Evolutionary conservation across 2,329 filamentous ascomycete species (phyloP).

Genomic region (Grosmannia penicillata): DNA sequence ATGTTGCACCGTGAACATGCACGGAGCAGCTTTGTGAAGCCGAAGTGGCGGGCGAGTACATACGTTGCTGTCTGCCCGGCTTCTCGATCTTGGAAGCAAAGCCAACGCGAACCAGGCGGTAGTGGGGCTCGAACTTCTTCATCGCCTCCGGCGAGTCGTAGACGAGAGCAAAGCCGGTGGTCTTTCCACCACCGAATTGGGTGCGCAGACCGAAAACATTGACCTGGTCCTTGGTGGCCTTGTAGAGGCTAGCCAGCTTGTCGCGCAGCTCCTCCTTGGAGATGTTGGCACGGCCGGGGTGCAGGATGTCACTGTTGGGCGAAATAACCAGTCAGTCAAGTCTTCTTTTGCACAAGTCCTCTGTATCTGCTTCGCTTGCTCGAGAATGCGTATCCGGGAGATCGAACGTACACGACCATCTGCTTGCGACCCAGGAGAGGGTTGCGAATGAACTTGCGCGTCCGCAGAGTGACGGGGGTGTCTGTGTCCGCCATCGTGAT

Average conservation of each 20-base stretch:
- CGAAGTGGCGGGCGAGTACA: background rate
- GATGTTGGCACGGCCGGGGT: slow-evolving; percentile 96
- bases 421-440: slow-evolving; percentile 96
- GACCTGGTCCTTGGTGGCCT: slow-evolving; percentile 94
- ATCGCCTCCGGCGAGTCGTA: slow-evolving; percentile 97
- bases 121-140: slow-evolving; percentile 99
- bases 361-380: background rate
- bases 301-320: slow-evolving; percentile 82
- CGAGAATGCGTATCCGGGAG: slow-evolving; percentile 1
- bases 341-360: no score
- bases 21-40: background rate
- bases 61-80: slow-evolving; percentile 97
- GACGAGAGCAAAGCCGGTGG: slow-evolving; percentile 94
- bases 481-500: slow-evolving; percentile 75
- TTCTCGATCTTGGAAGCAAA: slow-evolving; percentile 91
- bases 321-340: background rate
- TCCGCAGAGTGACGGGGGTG: slow-evolving; percentile 71
- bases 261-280: slow-evolving; percentile 96
- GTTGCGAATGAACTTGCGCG: slow-evolving; percentile 99
- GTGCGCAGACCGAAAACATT: slow-evolving; percentile 97
- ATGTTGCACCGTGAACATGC: no score
- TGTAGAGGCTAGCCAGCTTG: slow-evolving; percentile 94
- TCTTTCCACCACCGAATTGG: slow-evolving; percentile 99
- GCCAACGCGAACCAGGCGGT: slow-evolving; percentile 90
- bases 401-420: slow-evolving; percentile 89